Evolutionary conservation across 768 basidiomycete species (phyloP), one percentile per base, ranked within the genome.

Genomic region (Termitomyces sp.): DNA sequence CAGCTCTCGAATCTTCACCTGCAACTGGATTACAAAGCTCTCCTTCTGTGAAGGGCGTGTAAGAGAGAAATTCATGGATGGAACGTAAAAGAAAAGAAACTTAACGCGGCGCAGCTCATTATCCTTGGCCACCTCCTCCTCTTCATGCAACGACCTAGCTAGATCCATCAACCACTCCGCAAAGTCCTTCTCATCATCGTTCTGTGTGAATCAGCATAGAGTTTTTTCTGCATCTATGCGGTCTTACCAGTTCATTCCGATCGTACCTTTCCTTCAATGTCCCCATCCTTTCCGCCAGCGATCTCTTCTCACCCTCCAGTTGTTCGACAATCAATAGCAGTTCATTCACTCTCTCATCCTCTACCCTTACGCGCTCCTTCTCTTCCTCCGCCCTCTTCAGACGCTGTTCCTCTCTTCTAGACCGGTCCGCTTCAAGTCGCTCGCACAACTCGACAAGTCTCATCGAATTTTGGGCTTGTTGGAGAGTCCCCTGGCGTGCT

Each of bases 61-160:
- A 51, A 44, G 55, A 41, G 21, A 28, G 38, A 48, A 38, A 9
- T 11, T 14, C 26, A 5, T 35, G 8, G 14, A 28, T 19, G 15
- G 6, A 17, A 17, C 9, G 17, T 19, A 38, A 60, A 45, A 35
- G 17, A 30, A 47, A 55, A 41, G 51, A 41, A 33, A 42, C 23
- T 73, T 43, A 58, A 83, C 83, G 59, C 77, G 72, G 57, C 77
- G 78, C 30, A 86, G 73, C 54, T 85, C 82, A 60, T 85, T 83
- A 51, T 72, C 73, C 64, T 84, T 84, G 26, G 71, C 73, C 31
- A 84, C 75, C 38, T 78, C 69, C 17, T 79, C 77, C 51, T 82
- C 75, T 58, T 83, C 83, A 60, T 83, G 76, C 21, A 78, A 66
- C 11, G 73, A 71, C 50, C 77, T 73, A 15, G 79, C 73, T 47